phyloP scores from a whole-genome alignment of 179 eudicot genomes.

The Silene noctiflora region DNA sequence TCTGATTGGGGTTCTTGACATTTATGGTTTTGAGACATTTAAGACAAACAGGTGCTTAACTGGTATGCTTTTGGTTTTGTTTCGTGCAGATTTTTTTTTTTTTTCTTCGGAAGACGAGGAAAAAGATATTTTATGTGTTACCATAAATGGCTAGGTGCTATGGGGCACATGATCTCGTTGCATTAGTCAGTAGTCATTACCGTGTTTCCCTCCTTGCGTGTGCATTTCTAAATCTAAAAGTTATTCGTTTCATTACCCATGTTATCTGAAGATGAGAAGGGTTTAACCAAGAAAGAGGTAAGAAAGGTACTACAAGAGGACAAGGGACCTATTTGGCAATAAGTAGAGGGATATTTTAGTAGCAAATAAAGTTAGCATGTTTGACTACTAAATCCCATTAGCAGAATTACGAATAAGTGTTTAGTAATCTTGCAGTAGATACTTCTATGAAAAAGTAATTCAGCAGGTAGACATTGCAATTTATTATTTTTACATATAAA shows the following conservation, averaged over 20 bases:
- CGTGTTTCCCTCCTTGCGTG: not conserved
- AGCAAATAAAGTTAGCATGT: no score
- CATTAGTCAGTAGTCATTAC: not conserved
- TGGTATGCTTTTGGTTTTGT: constrained; percentile 85
- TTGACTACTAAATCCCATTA: no score
- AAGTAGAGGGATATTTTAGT: no score
- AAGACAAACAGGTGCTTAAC: constrained; percentile 99
- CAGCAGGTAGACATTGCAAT: no score
- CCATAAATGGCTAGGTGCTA: constrained; percentile 6
- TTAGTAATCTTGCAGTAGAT: no score
- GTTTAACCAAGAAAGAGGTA: not conserved
- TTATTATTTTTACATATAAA: no score
- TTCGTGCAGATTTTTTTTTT: constrained; percentile 20
- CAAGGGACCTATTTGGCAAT: no score
- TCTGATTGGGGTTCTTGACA: constrained; percentile 88
- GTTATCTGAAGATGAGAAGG: not conserved
- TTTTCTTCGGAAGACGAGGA: constrained; percentile 20
- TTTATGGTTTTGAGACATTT: constrained; percentile 98
- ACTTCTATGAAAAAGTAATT: no score
- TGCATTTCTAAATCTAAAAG: not conserved
- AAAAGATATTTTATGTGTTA: constrained; percentile 10
- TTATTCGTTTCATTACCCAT: not conserved
- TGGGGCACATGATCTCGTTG: not conserved
- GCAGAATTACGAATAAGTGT: no score
- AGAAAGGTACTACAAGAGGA: not conserved